Evolutionary conservation across 75 land plant species (phyloP).

Genomic region (Selaginella moellendorffii): DNA sequence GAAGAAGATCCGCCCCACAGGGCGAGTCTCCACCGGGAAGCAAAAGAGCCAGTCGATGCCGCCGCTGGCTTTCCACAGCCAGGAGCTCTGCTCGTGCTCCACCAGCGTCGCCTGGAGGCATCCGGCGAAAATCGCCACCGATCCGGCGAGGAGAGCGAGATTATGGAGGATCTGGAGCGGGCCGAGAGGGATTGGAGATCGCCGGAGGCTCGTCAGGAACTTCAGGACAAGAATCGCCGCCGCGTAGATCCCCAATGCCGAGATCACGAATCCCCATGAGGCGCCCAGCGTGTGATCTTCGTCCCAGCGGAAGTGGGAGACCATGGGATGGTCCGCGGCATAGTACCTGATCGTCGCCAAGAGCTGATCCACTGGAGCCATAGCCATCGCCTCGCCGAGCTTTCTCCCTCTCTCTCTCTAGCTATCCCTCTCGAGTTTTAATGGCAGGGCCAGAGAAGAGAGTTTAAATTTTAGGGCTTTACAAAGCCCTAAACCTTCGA

Average conservation of each 20-base stretch:
- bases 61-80: too few relatives aligned
- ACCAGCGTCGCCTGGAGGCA: background rate
- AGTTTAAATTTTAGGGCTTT: too few relatives aligned
- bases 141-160: background rate
- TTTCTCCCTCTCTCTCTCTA: too few relatives aligned
- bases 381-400: too few relatives aligned
- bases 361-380: too few relatives aligned
- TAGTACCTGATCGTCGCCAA: slow-evolving; percentile 6
- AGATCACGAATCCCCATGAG: background rate
- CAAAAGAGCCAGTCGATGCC: slow-evolving; percentile 6
- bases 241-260: background rate
- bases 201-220: background rate
- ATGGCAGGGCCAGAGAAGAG: too few relatives aligned
- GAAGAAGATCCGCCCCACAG: background rate
- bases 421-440: too few relatives aligned
- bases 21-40: background rate
- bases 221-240: background rate
- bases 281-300: background rate
- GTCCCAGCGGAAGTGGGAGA: background rate
- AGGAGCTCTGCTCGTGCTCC: background rate
- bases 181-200: background rate
- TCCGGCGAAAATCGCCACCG: background rate
- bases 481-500: too few relatives aligned
- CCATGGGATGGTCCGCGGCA: slow-evolving; percentile 1
- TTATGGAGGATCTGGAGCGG: background rate